Evolutionary conservation across 371 early-diverging fungal genomes (phyloP).

Genomic region (Entomophthora muscae): DNA sequence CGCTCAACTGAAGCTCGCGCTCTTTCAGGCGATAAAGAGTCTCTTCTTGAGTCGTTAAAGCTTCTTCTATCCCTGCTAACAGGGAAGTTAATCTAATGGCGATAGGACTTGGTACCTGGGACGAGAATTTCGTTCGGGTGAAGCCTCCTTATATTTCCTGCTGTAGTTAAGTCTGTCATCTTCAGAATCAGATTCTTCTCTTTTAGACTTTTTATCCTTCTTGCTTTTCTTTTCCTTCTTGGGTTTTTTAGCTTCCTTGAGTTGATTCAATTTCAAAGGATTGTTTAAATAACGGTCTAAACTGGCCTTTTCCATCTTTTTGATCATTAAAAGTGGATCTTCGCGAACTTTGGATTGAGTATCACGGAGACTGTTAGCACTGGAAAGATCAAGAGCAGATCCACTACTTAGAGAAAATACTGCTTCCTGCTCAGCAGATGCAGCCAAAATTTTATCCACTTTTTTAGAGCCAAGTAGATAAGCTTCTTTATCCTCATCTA

Average conservation of each 20-base stretch:
- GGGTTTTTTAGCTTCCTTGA: slow-evolving; percentile 20
- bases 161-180: background rate
- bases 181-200: slow-evolving; percentile 16
- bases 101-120: too few species aligned
- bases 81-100: too few species aligned
- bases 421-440: slow-evolving; percentile 25
- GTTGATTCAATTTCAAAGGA: slow-evolving; percentile 43
- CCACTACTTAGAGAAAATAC: background rate
- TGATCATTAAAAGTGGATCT: slow-evolving; percentile 80
- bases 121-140: background rate
- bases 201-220: slow-evolving; percentile 19
- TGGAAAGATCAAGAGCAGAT: slow-evolving; percentile 22
- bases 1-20: background rate
- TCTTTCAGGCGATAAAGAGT: background rate
- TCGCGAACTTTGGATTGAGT: slow-evolving; percentile 72
- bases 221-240: slow-evolving; percentile 28
- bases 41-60: too few species aligned
- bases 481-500: slow-evolving; percentile 59
- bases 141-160: background rate
- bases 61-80: too few species aligned
- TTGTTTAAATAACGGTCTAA: slow-evolving; percentile 59
- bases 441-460: slow-evolving; percentile 46
- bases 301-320: slow-evolving; percentile 63
- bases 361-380: slow-evolving; percentile 66
- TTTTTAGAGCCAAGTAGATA: slow-evolving; percentile 77